phyloP scores from a whole-genome alignment of 441 rosid genomes.

The Isatis lusitanica region DNA sequence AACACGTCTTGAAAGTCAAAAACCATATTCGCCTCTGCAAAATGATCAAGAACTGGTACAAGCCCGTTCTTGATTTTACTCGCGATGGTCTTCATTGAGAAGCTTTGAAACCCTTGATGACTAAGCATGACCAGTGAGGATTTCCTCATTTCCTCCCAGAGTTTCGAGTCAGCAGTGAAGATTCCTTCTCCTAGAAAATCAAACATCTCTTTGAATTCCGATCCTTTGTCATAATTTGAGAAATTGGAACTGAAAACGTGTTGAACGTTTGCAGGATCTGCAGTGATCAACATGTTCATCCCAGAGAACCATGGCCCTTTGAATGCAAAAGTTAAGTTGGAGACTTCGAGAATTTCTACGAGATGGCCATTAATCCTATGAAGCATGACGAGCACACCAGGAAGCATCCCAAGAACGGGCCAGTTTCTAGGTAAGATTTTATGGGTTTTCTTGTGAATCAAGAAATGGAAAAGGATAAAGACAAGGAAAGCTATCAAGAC shows the following conservation, averaged over 20 bases:
- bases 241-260: constrained; percentile 42
- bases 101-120: constrained; percentile 38
- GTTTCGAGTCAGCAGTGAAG: constrained; percentile 47
- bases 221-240: constrained; percentile 48
- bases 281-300: constrained; percentile 38
- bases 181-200: constrained; percentile 62
- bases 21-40: constrained; percentile 6
- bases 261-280: constrained; percentile 46
- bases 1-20: constrained; percentile 56
- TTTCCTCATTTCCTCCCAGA: constrained; percentile 51
- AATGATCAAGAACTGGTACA: constrained; percentile 41
- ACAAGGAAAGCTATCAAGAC: constrained; percentile 25
- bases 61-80: constrained; percentile 38
- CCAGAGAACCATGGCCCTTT: constrained; percentile 37
- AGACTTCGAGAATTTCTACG: constrained; percentile 19
- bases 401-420: constrained; percentile 52
- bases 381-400: constrained; percentile 32
- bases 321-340: constrained; percentile 30
- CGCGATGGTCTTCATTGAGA: constrained; percentile 32
- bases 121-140: constrained; percentile 37
- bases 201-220: constrained; percentile 46
- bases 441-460: constrained; percentile 26
- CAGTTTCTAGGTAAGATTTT: constrained; percentile 34
- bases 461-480: constrained; percentile 26
- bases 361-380: constrained; percentile 33